A percentile compares a stretch with the other conserved stretches of the same genome.
Evolutionary conservation across 176 grass and related monocot species (phyloP).

Genomic region (Saccharum officinarum): DNA sequence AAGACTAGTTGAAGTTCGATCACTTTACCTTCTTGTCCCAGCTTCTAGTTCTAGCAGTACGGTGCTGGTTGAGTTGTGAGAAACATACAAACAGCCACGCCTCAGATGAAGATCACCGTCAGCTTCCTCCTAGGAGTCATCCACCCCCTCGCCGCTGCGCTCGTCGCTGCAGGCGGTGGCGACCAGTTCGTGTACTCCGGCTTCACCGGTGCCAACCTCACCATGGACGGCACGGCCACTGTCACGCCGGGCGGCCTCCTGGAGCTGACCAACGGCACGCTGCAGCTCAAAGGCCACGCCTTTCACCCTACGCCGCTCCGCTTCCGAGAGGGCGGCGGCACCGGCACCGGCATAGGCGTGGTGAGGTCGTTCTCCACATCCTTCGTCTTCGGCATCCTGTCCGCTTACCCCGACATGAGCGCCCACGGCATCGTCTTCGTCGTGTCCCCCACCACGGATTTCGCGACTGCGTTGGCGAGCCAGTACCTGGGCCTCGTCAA

Average conservation of each 20-base stretch:
- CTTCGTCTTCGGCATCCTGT: conserved; percentile 24
- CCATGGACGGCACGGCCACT: background rate
- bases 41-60: background rate
- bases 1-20: background rate
- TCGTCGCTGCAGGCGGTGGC: background rate
- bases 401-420: conserved; percentile 2
- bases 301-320: background rate
- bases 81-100: background rate
- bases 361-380: conserved; percentile 8
- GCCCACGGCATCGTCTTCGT: conserved; percentile 16
- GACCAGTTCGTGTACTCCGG: background rate
- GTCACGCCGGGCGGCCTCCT: conserved; percentile 1
- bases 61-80: background rate
- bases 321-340: background rate
- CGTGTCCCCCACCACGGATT: background rate
- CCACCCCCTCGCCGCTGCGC: background rate
- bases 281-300: conserved; percentile 10
- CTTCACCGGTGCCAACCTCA: conserved; percentile 6
- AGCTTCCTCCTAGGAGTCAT: background rate
- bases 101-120: background rate
- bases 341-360: background rate
- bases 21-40: background rate
- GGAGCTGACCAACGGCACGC: conserved; percentile 21
- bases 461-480: background rate
- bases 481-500: conserved; percentile 26